Percentiles rank a stretch among this genome's conserved stretches.
Conservation (phyloP, 2,329 filamentous ascomycete genomes). For the Helotiales sp. region DNA sequence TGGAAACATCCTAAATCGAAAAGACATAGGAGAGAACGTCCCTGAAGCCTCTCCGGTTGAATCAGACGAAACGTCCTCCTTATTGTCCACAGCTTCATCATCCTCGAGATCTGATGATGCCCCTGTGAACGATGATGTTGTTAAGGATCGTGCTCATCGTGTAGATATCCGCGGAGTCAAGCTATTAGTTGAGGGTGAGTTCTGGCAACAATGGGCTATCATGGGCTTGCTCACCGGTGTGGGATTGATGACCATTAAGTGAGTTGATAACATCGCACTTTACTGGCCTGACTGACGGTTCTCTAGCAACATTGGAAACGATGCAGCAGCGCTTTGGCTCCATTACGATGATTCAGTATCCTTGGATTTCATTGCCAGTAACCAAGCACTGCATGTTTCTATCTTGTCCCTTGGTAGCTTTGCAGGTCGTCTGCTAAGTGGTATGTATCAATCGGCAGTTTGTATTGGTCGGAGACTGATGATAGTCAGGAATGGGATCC, state of each 20-base stretch:
- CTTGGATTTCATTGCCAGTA: conserved; percentile 73
- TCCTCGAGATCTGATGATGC: conserved; percentile 50
- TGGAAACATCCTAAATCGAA: conserved; percentile 32
- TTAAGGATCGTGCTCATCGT: conserved; percentile 73
- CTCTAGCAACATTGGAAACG: conserved; percentile 89
- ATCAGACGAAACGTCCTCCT: conserved; percentile 75
- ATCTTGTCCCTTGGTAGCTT: conserved; percentile 91
- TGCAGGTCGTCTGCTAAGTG: conserved; percentile 73
- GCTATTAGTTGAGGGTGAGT: conserved; percentile 71
- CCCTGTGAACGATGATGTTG: conserved; percentile 46
- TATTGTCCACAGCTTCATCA: conserved; percentile 67
- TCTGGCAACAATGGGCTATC: conserved; percentile 87
- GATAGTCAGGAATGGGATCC: conserved; percentile 71
- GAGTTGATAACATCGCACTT: conserved; percentile 40
- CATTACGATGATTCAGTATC: conserved; percentile 74
- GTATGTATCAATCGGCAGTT: conserved; percentile 46
- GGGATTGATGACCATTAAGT: conserved; percentile 99
- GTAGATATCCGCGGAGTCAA: conserved; percentile 87
- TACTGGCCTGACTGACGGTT: neutral
- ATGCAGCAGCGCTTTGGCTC: conserved; percentile 83
- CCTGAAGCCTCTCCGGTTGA: conserved; percentile 38
- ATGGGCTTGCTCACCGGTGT: conserved; percentile 91
- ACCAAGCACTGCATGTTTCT: conserved; percentile 89
- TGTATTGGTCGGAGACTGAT: conserved; percentile 18
- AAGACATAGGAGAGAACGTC: conserved; percentile 31